phyloP scores from a whole-genome alignment of 805 yeast species.

The Cyberlindnera veronae region DNA sequence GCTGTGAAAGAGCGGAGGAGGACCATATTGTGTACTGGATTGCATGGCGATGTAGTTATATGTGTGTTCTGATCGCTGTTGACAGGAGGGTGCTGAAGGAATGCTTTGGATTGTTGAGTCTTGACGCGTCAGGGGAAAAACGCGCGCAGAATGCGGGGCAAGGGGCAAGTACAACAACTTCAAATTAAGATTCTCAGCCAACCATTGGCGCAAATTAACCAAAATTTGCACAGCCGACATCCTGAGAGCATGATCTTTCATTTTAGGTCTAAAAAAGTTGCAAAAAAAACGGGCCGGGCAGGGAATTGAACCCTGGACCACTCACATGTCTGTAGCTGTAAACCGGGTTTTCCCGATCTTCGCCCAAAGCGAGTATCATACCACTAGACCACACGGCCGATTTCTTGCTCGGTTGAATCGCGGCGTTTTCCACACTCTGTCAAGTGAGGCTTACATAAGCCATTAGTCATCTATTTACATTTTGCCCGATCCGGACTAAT shows the following conservation, averaged over 20 bases:
- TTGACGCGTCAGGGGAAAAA: too few relatives aligned
- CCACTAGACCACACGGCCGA: constrained; percentile 33
- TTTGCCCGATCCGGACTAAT: constrained; percentile 13
- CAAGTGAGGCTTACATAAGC: not conserved
- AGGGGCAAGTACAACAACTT: too few relatives aligned
- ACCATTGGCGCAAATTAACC: too few relatives aligned
- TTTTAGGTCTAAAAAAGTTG: constrained; percentile 2
- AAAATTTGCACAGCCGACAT: too few relatives aligned
- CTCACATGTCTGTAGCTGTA: constrained; percentile 26
- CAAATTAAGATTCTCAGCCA: too few relatives aligned
- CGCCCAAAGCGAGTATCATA: constrained; percentile 34
- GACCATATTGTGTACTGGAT: too few relatives aligned
- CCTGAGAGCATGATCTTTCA: not conserved
- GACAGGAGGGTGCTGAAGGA: too few relatives aligned
- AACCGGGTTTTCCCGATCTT: constrained; percentile 17
- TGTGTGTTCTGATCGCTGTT: too few relatives aligned
- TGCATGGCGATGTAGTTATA: too few relatives aligned
- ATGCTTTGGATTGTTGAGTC: too few relatives aligned
- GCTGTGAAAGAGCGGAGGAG: too few relatives aligned
- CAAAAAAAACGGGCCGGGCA: constrained; percentile 30
- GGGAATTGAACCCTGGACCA: constrained; percentile 35
- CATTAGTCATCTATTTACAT: constrained; percentile 10
- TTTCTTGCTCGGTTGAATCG: not conserved
- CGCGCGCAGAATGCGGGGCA: too few relatives aligned
- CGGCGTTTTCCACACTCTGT: not conserved